phyloP scores from a whole-genome alignment of 192 early-diverging fungal species.

The Entomortierella chlamydospora region DNA sequence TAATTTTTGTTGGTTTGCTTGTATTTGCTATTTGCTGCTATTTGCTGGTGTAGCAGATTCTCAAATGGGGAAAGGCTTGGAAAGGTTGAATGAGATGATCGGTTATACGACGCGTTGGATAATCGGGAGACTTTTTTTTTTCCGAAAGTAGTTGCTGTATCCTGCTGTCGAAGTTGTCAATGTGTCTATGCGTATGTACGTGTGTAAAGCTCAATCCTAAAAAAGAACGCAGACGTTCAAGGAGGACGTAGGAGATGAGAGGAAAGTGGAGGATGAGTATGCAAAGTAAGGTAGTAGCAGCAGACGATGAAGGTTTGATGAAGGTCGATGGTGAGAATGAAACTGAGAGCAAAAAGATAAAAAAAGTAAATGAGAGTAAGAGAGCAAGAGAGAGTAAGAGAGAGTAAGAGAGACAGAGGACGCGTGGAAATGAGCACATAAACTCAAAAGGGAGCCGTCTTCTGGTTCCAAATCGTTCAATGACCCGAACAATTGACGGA shows the following conservation, averaged over 20 bases:
- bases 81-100: neutral
- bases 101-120: neutral
- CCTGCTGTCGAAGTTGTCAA: neutral
- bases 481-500: no score
- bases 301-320: slow-evolving; percentile 8
- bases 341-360: neutral
- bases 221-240: neutral
- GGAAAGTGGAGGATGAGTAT: slow-evolving; percentile 16
- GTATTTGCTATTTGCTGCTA: no score
- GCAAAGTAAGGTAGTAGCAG: slow-evolving; percentile 1
- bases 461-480: neutral
- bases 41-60: slow-evolving; percentile 5
- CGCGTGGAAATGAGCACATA: no score
- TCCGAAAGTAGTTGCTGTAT: no score
- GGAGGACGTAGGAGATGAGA: slow-evolving; percentile 1
- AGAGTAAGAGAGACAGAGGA: no score
- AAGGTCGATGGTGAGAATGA: neutral
- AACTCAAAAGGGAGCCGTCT: neutral
- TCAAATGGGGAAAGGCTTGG: neutral
- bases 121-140: neutral
- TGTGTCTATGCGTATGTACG: neutral
- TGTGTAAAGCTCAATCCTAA: slow-evolving; percentile 14
- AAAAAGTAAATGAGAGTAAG: neutral
- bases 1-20: neutral
- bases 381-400: no score